Evolutionary conservation across 805 yeast genomes (phyloP), one percentile per base, ranked within the genome.

Genomic region (baker's yeast (Saccharomyces cerevisiae)): DNA sequence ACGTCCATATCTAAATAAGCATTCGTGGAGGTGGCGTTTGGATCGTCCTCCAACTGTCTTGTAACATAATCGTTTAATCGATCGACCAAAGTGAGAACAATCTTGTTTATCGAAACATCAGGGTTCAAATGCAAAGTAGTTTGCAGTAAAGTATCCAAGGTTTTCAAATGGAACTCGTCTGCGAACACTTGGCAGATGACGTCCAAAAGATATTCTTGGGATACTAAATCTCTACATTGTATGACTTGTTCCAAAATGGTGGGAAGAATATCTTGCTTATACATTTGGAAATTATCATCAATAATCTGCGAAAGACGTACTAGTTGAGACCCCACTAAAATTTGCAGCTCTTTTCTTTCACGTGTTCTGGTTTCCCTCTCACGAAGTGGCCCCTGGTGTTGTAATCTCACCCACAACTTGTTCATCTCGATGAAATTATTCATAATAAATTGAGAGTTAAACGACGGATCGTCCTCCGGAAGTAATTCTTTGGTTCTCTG

Each of bases 401-500:
- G 98, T 59, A 91, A 75, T 51, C 99, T 79, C 3, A 94, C 98
- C 99, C 99, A 94, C 49, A 94, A 76, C 70, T 94, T 94, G 74
- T 94, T 94, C 99, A 94, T 94, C 69, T 94, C 99, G 54, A 92
- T 83, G 68, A 94, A 94, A 68, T 94, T 94, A 21, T 88, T 81
- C 51, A 89, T 78, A 36, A 91, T 80, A 65, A 91, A 92, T 55
- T 84, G 82, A 46, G 89, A 85, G 2, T 64, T 61, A 49, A 69
- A 68, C 30, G 62, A 61, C n/a, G 46, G 29, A 14, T 56, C 57
- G 41, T 56, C 62, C 14, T 55, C 47, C 4, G 75, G 73, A n/a
- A 75, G 56, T 24, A 73, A 59, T 50, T 62, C 66, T 59, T 90
- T 86, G 14, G 89, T 85, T 60, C 91, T 76, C 67, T 92, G 98